Base-by-base conservation (phyloP, 805 yeast genomes). In the Saccharomycopsis selenospora region DNA sequence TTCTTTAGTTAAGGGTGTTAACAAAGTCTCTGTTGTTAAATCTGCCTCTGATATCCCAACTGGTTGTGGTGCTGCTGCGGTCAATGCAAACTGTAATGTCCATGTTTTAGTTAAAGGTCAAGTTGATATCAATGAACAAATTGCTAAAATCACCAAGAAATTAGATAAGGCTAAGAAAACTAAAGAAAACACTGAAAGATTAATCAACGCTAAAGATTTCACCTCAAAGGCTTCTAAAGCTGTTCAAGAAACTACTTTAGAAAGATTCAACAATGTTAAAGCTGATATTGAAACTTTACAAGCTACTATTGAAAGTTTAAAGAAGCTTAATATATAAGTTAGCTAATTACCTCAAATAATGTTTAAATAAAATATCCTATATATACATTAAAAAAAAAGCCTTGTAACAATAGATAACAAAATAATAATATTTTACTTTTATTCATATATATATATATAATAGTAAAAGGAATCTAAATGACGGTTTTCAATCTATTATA, bases 81-180 rank as follows among this genome's bases (percentile, higher is more conserved):
- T 91, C 50, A 77, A 79, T 51, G 83, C 95, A 43, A 84, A 78
- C 48, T 80, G 87, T 64, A 82, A 80, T 52, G 98, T 90, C 18
- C 96, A 88, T 60, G 78, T 91, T 26, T 74, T 93, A 64, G 96
- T 91, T 50, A 90, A 88, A 74, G 99, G 98, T 47, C 90, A 85
- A 63, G 81, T 93, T 57, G 97, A 91, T 66, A 77, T 90, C 57
- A 97, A 89, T 60, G 84, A 84, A 48, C 98, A 93, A 70, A 85
- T 93, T 59, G 62, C 72, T 57, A 93, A 91, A 75, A 93, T 89
- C 33, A 66, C 72, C 60, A 79, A 79, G 75, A 91, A 85, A 71
- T 73, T 90, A 59, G 75, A 66, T 52, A 84, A 82, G 66, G 77
- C 82, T 40, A 66, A 69, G 57, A 73, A 72, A 54, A 75, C 77